A percentile compares a stretch with the other conserved stretches of the same genome.
Evolutionary conservation across 306 rosid genomes (phyloP).

Genomic region (Cicer judaicum): DNA sequence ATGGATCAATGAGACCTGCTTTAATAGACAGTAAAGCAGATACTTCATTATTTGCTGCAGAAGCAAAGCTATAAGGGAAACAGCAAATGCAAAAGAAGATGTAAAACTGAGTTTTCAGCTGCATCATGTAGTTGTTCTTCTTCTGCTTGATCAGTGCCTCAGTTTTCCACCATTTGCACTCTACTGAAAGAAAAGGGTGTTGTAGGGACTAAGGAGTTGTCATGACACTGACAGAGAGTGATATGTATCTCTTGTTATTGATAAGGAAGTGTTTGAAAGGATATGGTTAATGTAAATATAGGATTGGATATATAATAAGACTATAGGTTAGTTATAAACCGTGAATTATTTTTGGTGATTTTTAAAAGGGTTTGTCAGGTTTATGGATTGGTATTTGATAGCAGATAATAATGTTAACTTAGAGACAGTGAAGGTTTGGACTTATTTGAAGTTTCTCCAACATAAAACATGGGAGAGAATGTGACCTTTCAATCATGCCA

Average conservation of each 20-base stretch:
- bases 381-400: conserved; percentile 51
- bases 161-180: conserved; percentile 62
- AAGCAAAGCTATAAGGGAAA: conserved; percentile 41
- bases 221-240: conserved; percentile 39
- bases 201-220: conserved; percentile 8
- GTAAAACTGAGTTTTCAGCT: conserved; percentile 55
- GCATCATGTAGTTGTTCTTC: conserved; percentile 56
- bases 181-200: conserved; percentile 39
- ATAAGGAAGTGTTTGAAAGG: conserved; percentile 50
- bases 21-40: conserved; percentile 69
- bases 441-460: conserved; percentile 79
- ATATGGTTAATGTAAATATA: conserved; percentile 39
- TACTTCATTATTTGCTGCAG: conserved; percentile 59
- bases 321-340: conserved; percentile 40
- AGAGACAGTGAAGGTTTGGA: conserved; percentile 68
- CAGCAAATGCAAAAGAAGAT: conserved; percentile 51
- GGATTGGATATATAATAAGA: conserved; percentile 47
- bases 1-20: conserved; percentile 66
- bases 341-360: conserved; percentile 42
- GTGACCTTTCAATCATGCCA: conserved; percentile 49
- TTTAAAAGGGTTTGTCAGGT: conserved; percentile 58
- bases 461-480: conserved; percentile 93
- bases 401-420: conserved; percentile 59
- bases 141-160: conserved; percentile 42
- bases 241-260: conserved; percentile 38